Conservation (phyloP, 1,284 basidiomycete genomes). For the Flammula alnicola region DNA sequence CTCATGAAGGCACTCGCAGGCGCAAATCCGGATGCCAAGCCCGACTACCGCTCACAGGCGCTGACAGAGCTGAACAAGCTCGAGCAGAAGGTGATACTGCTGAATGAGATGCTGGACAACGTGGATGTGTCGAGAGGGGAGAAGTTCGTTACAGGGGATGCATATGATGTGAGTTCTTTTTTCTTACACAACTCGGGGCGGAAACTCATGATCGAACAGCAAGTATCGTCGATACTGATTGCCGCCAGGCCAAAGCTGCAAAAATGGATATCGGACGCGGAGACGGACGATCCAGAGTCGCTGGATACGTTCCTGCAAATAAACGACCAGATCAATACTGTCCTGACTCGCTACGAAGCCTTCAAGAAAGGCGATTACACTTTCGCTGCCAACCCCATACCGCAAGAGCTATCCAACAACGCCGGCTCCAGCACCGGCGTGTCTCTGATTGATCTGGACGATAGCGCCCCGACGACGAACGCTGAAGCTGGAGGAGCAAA, state of each 20-base stretch:
- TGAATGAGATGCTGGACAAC: slow-evolving; percentile 98
- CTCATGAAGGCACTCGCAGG: slow-evolving; percentile 97
- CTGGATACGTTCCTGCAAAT: slow-evolving; percentile 96
- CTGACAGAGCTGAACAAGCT: slow-evolving; percentile 92
- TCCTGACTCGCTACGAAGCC: slow-evolving; percentile 88
- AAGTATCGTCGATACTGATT: slow-evolving; percentile 87
- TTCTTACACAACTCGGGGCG: neutral
- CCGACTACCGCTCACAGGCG: slow-evolving; percentile 91
- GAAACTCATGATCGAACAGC: slow-evolving; percentile 46
- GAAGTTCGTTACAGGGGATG: slow-evolving; percentile 86
- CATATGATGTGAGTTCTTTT: slow-evolving; percentile 78
- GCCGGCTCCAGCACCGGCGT: slow-evolving; percentile 29
- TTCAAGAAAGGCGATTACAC: slow-evolving; percentile 89
- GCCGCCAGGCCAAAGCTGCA: slow-evolving; percentile 94
- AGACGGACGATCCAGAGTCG: slow-evolving; percentile 80
- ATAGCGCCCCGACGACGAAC: slow-evolving; percentile 36
- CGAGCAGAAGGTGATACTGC: slow-evolving; percentile 90
- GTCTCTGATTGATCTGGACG: slow-evolving; percentile 80
- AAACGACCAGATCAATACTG: slow-evolving; percentile 97
- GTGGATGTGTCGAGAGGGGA: slow-evolving; percentile 75
- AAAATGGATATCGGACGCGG: slow-evolving; percentile 97
- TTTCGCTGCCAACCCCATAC: slow-evolving; percentile 67
- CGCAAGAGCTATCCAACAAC: slow-evolving; percentile 44
- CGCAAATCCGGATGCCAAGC: slow-evolving; percentile 92
- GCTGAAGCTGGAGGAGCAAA: slow-evolving; percentile 36